These are phyloP conservation scores for Spergularia marina DNA, from an alignment of 148 eudicot species.

Conservation along the genomic window DNA sequence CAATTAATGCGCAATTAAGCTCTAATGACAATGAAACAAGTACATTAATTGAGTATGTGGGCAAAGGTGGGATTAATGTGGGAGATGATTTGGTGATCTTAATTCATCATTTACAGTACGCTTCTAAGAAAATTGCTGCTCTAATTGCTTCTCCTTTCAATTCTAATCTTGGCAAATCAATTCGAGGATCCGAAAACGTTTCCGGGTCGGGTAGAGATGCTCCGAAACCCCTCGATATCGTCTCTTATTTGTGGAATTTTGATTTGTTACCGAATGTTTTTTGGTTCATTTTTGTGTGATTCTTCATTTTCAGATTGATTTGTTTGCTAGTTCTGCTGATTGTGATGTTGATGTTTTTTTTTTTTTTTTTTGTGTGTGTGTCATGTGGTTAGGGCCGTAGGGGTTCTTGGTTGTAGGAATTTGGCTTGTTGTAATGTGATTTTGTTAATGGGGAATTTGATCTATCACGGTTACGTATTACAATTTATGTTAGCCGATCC, in stretches of 20 bases:
- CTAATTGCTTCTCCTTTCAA: conserved; percentile 85
- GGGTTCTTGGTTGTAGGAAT: no score
- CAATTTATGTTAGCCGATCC: no score
- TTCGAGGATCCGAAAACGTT: conserved; percentile 23
- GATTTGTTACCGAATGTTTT: no score
- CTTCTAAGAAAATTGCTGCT: conserved; percentile 82
- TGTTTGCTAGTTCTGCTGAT: no score
- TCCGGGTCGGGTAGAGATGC: conserved; percentile 65
- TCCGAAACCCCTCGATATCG: conserved; percentile 89
- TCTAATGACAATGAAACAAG: conserved; percentile 31
- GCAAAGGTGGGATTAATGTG: conserved; percentile 57
- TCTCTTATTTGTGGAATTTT: conserved; percentile 31
- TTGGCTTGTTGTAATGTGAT: no score
- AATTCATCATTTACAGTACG: conserved; percentile 75
- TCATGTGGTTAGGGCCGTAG: no score
- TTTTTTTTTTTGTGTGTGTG: no score
- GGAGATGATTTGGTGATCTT: conserved; percentile 78
- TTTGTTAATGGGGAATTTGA: no score
- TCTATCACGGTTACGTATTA: no score
- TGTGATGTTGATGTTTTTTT: no score
- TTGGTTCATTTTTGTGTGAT: no score
- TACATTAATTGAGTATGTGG: conserved; percentile 70
- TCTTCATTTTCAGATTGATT: no score
- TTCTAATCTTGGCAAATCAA: conserved; percentile 42
- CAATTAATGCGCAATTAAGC: conserved; percentile 38